These are phyloP conservation scores for Casuarina cunninghamiana DNA, from an alignment of 306 rosid genomes.

Conservation along the genomic window DNA sequence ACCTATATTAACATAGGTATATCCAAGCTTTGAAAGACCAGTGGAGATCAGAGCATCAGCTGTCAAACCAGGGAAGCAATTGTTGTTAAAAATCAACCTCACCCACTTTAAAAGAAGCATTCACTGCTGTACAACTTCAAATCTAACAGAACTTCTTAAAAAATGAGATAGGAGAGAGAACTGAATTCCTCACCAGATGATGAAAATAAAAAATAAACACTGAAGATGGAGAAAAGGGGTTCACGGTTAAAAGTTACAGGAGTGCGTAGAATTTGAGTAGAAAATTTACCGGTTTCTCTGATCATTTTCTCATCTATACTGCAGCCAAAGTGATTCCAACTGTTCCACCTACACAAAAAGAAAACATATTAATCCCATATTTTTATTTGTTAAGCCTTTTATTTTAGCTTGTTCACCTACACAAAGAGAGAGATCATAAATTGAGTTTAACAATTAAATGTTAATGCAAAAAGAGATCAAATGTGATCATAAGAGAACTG, in stretches of 20 bases:
- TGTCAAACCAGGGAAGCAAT: slow-evolving; percentile 34
- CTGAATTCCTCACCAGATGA: neutral
- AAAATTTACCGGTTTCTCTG: slow-evolving; percentile 65
- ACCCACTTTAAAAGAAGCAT: neutral
- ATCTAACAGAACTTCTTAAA: neutral
- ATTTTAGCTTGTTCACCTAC: neutral
- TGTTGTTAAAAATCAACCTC: slow-evolving; percentile 10
- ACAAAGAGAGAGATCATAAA: too few species aligned
- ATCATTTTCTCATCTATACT: slow-evolving; percentile 66
- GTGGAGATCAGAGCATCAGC: slow-evolving; percentile 90
- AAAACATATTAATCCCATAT: slow-evolving; percentile 3
- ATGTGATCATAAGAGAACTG: too few species aligned
- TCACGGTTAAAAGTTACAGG: neutral
- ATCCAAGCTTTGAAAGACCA: slow-evolving; percentile 91
- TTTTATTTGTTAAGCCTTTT: slow-evolving; percentile 7
- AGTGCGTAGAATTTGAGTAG: neutral
- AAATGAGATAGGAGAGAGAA: neutral
- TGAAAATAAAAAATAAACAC: neutral
- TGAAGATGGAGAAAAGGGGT: neutral
- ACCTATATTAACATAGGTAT: slow-evolving; percentile 86
- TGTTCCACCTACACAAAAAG: slow-evolving; percentile 72
- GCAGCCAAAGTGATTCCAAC: slow-evolving; percentile 92
- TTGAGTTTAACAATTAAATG: too few species aligned
- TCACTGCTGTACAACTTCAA: neutral
- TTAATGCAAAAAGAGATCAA: too few species aligned